Conservation (phyloP, 176 grass and related monocot genomes). For the Phragmites australis region DNA sequence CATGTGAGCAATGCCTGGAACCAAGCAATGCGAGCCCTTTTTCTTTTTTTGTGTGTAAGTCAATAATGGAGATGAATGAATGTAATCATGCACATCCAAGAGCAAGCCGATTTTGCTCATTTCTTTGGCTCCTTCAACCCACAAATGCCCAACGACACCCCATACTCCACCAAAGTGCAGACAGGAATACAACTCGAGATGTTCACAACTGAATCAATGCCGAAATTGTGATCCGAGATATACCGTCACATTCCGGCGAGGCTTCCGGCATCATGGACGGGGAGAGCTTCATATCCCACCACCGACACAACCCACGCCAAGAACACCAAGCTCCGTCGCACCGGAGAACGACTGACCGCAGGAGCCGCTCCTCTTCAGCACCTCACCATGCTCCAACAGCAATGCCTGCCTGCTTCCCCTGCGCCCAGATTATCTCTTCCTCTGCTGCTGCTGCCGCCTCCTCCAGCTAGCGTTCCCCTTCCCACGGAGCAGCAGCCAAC, state of each 20-base stretch:
- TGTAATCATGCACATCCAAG: slow-evolving; percentile 12
- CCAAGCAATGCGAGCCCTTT: slow-evolving; percentile 15
- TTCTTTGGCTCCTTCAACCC: slow-evolving; percentile 1
- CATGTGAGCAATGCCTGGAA: slow-evolving; percentile 25
- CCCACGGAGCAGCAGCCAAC: slow-evolving; percentile 11
- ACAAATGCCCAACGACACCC: neutral
- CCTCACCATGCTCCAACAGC: too few relatives aligned
- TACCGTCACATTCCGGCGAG: slow-evolving; percentile 43
- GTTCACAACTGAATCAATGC: slow-evolving; percentile 10
- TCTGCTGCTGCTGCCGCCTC: neutral
- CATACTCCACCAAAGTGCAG: neutral
- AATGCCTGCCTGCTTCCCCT: neutral
- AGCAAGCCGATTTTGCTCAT: neutral
- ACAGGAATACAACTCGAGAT: neutral
- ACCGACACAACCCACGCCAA: too few relatives aligned
- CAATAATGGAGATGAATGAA: neutral
- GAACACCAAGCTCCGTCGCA: neutral
- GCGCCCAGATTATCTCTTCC: slow-evolving; percentile 13
- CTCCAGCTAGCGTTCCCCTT: neutral
- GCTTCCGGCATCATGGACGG: slow-evolving; percentile 38
- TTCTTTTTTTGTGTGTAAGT: slow-evolving; percentile 4
- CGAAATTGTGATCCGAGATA: neutral
- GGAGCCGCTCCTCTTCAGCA: slow-evolving; percentile 25
- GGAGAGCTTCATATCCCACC: slow-evolving; percentile 40
- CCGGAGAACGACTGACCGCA: neutral